A percentile compares a stretch with the other conserved stretches of the same genome.
phyloP scores from a whole-genome alignment of 2,329 filamentous ascomycete species.

The Boeremia lycopersici region DNA sequence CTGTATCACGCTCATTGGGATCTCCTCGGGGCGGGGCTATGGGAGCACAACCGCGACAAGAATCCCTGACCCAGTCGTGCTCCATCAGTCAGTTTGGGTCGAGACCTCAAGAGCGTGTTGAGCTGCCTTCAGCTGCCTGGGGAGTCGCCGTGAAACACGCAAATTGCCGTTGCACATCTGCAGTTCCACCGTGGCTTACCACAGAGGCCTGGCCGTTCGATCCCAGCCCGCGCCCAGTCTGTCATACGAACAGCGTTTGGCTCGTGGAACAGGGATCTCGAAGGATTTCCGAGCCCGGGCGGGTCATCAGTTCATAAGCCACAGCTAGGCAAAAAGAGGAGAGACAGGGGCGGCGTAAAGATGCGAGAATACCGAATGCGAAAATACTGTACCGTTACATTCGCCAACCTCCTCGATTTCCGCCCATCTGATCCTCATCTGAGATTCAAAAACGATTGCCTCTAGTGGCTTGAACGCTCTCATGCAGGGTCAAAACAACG shows the following conservation, averaged over 20 bases:
- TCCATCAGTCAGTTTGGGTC: neutral
- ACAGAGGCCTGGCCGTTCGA: neutral
- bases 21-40: constrained; percentile 7
- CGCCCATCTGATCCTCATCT: constrained; percentile 4
- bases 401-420: constrained; percentile 13
- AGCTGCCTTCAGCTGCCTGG: neutral
- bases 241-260: constrained; percentile 8
- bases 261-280: constrained; percentile 14
- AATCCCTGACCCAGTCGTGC: constrained; percentile 4
- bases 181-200: neutral
- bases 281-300: constrained; percentile 16
- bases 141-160: constrained; percentile 3
- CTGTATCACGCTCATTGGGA: neutral
- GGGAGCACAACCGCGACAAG: constrained; percentile 2
- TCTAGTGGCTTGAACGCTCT: neutral
- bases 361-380: neutral
- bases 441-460: constrained; percentile 2
- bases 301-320: constrained; percentile 12
- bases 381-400: constrained; percentile 9
- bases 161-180: constrained; percentile 1
- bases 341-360: constrained; percentile 13
- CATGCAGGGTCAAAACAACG: constrained; percentile 6
- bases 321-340: constrained; percentile 11
- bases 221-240: neutral
- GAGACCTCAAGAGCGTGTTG: constrained; percentile 1